Percentiles rank a stretch among this genome's conserved stretches.
Evolutionary conservation across 2,329 filamentous ascomycete genomes (phyloP).

Genomic region (Aspergillus sp.): DNA sequence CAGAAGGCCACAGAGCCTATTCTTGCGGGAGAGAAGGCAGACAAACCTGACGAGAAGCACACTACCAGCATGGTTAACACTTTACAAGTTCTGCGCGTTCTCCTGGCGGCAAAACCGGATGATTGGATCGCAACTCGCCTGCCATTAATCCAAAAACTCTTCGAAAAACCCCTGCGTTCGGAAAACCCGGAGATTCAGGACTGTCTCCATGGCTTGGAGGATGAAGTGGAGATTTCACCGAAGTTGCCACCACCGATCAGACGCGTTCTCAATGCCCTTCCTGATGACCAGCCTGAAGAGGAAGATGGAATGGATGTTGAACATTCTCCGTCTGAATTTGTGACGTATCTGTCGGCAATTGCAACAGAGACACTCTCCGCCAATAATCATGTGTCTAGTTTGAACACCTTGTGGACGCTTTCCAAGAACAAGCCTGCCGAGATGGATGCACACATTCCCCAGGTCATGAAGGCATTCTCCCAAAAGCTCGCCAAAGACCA

Average conservation of each 20-base stretch:
- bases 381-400: conserved; percentile 75
- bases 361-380: conserved; percentile 83
- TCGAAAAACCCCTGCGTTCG: conserved; percentile 83
- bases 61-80: conserved; percentile 88
- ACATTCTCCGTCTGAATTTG: conserved; percentile 76
- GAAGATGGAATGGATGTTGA: conserved; percentile 77
- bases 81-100: conserved; percentile 82
- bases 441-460: conserved; percentile 82
- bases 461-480: conserved; percentile 90
- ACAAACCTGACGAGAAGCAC: conserved; percentile 78
- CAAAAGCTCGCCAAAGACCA: conserved; percentile 90
- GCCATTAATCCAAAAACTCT: conserved; percentile 72
- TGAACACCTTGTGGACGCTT: conserved; percentile 91
- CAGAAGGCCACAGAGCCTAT: conserved; percentile 85
- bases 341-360: conserved; percentile 76
- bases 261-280: conserved; percentile 82
- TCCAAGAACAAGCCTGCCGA: conserved; percentile 78
- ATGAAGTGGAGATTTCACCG: conserved; percentile 63
- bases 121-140: conserved; percentile 86
- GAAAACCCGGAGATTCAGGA: conserved; percentile 93
- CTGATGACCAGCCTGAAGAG: conserved; percentile 72
- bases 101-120: conserved; percentile 80
- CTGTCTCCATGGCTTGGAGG: conserved; percentile 72
- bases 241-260: conserved; percentile 71
- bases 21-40: conserved; percentile 75